A percentile compares a stretch with the other conserved stretches of the same genome.
These are phyloP conservation scores for Ceratocystis destructans DNA, from an alignment of 2,329 filamentous ascomycete species.

Conservation along the genomic window DNA sequence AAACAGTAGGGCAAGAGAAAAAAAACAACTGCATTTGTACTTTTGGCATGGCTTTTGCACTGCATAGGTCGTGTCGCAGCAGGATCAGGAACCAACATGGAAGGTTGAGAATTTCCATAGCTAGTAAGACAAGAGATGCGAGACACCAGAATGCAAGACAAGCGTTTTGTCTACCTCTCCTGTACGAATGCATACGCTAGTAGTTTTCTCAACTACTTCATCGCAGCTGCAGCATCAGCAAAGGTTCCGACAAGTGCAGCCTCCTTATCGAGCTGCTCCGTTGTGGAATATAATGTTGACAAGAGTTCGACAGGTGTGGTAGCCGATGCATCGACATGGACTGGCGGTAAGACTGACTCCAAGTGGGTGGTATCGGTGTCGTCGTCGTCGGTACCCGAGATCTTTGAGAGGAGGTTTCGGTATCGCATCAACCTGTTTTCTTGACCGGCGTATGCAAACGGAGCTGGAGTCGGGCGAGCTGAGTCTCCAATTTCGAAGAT, in stretches of 20 bases:
- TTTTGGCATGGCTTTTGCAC: neutral
- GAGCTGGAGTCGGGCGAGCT: slow-evolving; percentile 27
- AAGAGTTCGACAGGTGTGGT: slow-evolving; percentile 39
- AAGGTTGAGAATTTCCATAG: neutral
- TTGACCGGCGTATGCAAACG: slow-evolving; percentile 40
- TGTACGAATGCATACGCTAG: no score
- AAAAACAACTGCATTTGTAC: neutral
- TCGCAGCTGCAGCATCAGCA: slow-evolving; percentile 43
- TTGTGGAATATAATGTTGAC: neutral
- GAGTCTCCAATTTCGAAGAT: slow-evolving; percentile 48
- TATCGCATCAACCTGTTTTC: slow-evolving; percentile 44
- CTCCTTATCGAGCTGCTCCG: slow-evolving; percentile 34
- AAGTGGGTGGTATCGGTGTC: slow-evolving; percentile 35
- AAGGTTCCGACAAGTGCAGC: slow-evolving; percentile 46
- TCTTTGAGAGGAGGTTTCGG: slow-evolving; percentile 47
- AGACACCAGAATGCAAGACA: no score
- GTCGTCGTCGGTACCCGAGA: slow-evolving; percentile 34
- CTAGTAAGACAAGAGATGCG: neutral
- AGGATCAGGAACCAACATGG: neutral
- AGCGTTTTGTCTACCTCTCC: no score
- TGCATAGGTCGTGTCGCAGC: neutral
- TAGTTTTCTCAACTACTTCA: slow-evolving; percentile 22
- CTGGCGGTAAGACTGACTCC: slow-evolving; percentile 29
- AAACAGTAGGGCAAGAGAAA: neutral
- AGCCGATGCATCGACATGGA: slow-evolving; percentile 29